Evolutionary conservation across 2,329 filamentous ascomycete species (phyloP), one percentile per base, ranked within the genome.

Genomic region (Podosphaera xanthii): DNA sequence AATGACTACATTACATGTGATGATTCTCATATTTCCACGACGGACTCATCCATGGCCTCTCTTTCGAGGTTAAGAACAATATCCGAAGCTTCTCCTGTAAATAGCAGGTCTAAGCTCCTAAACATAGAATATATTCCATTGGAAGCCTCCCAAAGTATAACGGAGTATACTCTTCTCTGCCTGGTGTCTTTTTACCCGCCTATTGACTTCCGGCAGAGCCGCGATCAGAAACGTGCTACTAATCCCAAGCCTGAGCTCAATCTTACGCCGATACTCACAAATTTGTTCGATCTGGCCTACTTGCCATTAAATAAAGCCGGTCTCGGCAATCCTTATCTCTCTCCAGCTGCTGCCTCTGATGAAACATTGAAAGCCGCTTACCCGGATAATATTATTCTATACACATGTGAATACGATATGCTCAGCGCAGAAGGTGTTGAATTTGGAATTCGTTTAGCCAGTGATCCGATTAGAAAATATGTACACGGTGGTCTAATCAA

Each of bases 371-470:
- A 57, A 5, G 69, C 69, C 2, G 70, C 70, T 9, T 71, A 78
- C 46, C 75, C 82, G 2, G 72, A 75, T 0, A 75, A 77, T 14
- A 68, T 83, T 2, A 72, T 82, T 22, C 70, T 83, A 49, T 79
- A 77, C 64, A 75, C 81, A 2, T 84, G 81, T 69, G 81, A 84
- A 70, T 78, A 76, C 68, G 79, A 83, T 66, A 83, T 83, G 78
- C 69, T 83, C n/a, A 73, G 80, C 8, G 71, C 71, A 1, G 80
- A 83, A 65, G 80, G 78, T 9, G 72, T 83, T 61, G 72, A 74
- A 3, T 83, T 89, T 62, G 76, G 79, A 9, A 74, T 80, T 58
- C 73, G 83, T 30, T 68, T 88, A 7, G 68, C 72, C 55, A 67
- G 70, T 0, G 56, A 66, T 6, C 72, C 73, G 0, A 68, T 80